Percentiles rank a stretch among this genome's conserved stretches.
phyloP scores from a whole-genome alignment of 129 eudicot genomes.

The Flaveria bidentis region DNA sequence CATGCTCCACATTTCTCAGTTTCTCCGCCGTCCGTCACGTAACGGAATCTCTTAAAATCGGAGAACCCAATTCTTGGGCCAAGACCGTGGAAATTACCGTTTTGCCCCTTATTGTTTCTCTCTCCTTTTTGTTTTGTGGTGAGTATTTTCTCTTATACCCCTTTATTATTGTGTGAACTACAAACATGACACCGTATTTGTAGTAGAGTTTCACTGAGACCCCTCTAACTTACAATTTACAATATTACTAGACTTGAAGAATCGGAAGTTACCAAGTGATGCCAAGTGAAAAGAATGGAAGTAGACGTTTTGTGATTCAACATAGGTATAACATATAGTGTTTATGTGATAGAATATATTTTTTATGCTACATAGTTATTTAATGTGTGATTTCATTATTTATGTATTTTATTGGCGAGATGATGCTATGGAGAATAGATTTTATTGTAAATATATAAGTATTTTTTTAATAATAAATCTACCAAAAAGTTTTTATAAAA shows the following conservation, averaged over 20 bases:
- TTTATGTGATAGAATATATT: too few relatives aligned
- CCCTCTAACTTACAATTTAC: constrained; percentile 4
- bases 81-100: neutral
- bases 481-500: neutral
- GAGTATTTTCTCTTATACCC: neutral
- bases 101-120: constrained; percentile 16
- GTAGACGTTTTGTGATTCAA: neutral
- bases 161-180: neutral
- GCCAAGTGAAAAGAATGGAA: neutral
- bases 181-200: neutral
- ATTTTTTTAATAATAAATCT: neutral
- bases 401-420: neutral
- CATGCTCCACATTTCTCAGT: neutral
- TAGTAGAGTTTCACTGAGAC: neutral
- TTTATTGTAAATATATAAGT: neutral
- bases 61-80: constrained; percentile 26
- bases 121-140: neutral
- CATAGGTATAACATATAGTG: neutral
- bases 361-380: neutral
- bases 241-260: neutral
- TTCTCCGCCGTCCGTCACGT: constrained; percentile 31
- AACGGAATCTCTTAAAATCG: constrained; percentile 30
- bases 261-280: neutral
- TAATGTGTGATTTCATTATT: neutral
- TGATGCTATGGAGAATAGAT: neutral